Evolutionary conservation across 2,329 filamentous ascomycete genomes (phyloP).

Genomic region (Neofusicoccum laricinum): DNA sequence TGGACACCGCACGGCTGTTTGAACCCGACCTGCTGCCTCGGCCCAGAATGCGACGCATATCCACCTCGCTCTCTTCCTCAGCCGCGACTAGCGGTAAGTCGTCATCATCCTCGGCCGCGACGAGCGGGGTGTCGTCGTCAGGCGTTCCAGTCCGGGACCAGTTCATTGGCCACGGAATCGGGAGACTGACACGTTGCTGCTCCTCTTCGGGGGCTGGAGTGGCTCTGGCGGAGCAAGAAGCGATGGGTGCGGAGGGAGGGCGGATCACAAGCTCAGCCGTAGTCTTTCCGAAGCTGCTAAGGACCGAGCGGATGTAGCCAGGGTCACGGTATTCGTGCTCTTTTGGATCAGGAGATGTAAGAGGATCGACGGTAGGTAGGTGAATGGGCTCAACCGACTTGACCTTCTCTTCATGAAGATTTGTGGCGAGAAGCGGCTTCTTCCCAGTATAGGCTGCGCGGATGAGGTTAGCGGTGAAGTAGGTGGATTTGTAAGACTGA

Average conservation of each 20-base stretch:
- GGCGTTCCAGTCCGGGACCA: background rate
- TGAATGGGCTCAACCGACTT: background rate
- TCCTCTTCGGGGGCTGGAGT: background rate
- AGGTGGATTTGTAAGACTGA: background rate
- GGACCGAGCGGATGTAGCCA: background rate
- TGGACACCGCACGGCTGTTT: too few relatives aligned
- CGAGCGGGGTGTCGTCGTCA: background rate
- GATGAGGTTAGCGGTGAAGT: background rate
- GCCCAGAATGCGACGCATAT: background rate
- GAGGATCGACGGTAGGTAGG: background rate
- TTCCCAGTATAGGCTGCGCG: background rate
- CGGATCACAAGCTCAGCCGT: background rate
- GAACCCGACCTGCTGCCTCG: background rate
- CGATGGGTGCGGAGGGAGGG: background rate
- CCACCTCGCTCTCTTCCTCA: background rate
- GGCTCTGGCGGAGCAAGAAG: background rate
- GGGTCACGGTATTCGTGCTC: background rate
- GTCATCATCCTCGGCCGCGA: background rate
- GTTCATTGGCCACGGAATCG: background rate
- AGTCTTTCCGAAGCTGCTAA: background rate
- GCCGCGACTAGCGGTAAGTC: background rate
- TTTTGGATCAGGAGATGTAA: background rate
- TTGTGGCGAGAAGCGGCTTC: background rate
- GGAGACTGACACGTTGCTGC: too few relatives aligned
- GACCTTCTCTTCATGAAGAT: too few relatives aligned